Evolutionary conservation across 129 eudicot species (phyloP), one percentile per base, ranked within the genome.

Genomic region (Solidago caesia): DNA sequence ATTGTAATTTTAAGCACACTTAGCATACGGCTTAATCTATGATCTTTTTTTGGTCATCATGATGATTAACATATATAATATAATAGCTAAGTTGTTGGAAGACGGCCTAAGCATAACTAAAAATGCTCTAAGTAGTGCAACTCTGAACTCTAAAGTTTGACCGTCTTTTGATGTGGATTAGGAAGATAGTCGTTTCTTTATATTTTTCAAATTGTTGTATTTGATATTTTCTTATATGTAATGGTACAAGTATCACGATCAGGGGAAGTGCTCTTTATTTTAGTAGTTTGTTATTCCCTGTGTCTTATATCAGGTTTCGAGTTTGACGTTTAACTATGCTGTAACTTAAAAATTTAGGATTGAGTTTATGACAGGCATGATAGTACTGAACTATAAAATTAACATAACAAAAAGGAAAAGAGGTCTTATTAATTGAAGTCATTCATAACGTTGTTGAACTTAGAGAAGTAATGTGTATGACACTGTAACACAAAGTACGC

Each of bases 251-350:
- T 67, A 66, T 44, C 16, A 27, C 11, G 39, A 33, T 33, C 39
- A 33, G 39, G 27, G 8, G 49, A 61, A 72, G 74, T 60, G 60
- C 10, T 60, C 49, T 59, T 44, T 77, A 8, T 44, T 46, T 47
- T 47, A 29, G 53, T 57, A 44, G 52, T 39, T 59, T 58, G 33
- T 51, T 33, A 46, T 41, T 12, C 62, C 68, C 25, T 7, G 26
- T 33, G 81, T 14, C 39, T 47, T 45, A 62, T 78, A 41, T 70
- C 52, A 68, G 72, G 66, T 55, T 49, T 8, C 49, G 41, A 33
- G 48, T 64, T 60, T 62, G 61, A 27, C 61, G 21, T 74, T 39
- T 65, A 25, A 33, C n/a, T 55, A 7, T 2, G 42, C 44, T 77
- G 75, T 11, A 41, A 77, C 81, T 68, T 68, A 25, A 58, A 14